phyloP scores from a whole-genome alignment of 768 basidiomycete genomes.

The Lentinula edodes region DNA sequence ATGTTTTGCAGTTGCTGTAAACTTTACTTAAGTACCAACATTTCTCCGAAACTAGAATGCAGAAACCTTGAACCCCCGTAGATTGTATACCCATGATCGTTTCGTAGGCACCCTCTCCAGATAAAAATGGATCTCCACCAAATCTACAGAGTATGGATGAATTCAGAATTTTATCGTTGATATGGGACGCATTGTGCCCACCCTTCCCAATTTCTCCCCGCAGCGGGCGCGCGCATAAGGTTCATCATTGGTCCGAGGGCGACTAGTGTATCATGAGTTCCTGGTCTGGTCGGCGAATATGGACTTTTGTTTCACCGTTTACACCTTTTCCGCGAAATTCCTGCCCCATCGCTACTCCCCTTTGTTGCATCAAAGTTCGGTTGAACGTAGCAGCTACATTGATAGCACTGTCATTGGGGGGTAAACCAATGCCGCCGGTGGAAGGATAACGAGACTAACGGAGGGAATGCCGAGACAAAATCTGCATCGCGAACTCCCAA shows the following conservation, averaged over 20 bases:
- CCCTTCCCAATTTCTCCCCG: conserved; percentile 51
- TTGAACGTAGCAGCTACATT: conserved; percentile 52
- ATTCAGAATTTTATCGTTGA: background rate
- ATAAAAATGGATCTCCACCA: conserved; percentile 48
- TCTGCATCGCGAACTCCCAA: conserved; percentile 46
- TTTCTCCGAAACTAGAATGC: background rate
- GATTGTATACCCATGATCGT: conserved; percentile 49
- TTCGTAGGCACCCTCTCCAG: conserved; percentile 50
- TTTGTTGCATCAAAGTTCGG: conserved; percentile 47
- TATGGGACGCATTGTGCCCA: conserved; percentile 12
- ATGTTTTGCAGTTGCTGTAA: conserved; percentile 34
- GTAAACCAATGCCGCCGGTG: background rate
- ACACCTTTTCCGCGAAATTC: conserved; percentile 62
- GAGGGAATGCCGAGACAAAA: conserved; percentile 42
- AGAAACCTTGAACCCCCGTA: conserved; percentile 40
- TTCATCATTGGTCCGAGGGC: conserved; percentile 47
- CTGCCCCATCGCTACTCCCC: conserved; percentile 51
- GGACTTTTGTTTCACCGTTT: conserved; percentile 20
- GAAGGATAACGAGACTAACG: conserved; percentile 23
- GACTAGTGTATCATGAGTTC: conserved; percentile 11
- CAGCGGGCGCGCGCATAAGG: conserved; percentile 34
- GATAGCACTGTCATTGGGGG: conserved; percentile 29
- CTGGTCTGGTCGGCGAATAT: background rate
- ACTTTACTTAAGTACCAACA: background rate
- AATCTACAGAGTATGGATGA: conserved; percentile 23